These are phyloP conservation scores for Coleophoma eucalyptorum DNA, from an alignment of 2,329 filamentous ascomycete species.

Conservation along the genomic window DNA sequence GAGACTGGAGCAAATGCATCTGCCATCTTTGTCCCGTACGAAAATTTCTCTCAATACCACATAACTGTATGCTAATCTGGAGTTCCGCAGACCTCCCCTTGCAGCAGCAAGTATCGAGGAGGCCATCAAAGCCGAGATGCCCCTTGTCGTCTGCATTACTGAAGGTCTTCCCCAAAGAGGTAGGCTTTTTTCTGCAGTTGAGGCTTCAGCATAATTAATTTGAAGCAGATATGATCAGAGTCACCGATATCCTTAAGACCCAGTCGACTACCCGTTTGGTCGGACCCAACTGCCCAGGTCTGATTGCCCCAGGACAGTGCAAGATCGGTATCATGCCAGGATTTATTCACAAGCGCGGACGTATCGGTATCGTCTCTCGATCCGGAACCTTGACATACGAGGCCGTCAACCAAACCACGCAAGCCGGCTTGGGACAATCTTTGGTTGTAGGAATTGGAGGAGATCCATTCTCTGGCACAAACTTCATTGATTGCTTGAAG, in stretches of 20 bases:
- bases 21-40: constrained; percentile 91
- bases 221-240: constrained; percentile 88
- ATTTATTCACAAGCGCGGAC: constrained; percentile 99
- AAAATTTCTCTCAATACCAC: no score
- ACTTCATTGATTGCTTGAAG: constrained; percentile 98
- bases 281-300: constrained; percentile 96
- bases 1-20: constrained; percentile 87
- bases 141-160: constrained; percentile 91
- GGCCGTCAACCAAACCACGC: constrained; percentile 98
- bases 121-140: constrained; percentile 88
- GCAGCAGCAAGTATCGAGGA: constrained; percentile 96
- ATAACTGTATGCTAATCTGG: no score
- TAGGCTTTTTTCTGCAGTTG: constrained; percentile 39
- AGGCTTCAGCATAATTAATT: constrained; percentile 11
- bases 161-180: constrained; percentile 97
- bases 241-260: constrained; percentile 95
- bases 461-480: constrained; percentile 98
- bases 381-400: constrained; percentile 99
- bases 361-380: constrained; percentile 96
- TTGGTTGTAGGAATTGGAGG: constrained; percentile 97
- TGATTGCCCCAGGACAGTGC: constrained; percentile 94
- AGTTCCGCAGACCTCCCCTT: constrained; percentile 68
- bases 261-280: constrained; percentile 96
- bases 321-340: constrained; percentile 99
- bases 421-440: constrained; percentile 93